These are phyloP conservation scores for Houttuynia cordata DNA, from an alignment of 164 flowering plant genomes.

Conservation along the genomic window DNA sequence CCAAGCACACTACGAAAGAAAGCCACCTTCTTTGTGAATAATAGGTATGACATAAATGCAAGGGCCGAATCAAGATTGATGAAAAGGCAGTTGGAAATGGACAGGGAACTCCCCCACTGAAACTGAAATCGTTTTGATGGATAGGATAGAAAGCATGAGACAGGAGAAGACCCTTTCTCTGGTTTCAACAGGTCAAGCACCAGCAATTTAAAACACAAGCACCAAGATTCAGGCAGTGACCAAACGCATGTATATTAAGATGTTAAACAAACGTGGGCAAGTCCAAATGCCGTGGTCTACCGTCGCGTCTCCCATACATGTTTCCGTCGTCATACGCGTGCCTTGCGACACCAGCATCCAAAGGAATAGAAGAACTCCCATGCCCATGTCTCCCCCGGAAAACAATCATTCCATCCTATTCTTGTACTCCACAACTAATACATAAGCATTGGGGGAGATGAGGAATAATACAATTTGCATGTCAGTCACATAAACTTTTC, in stretches of 20 bases:
- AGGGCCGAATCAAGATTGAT: not conserved
- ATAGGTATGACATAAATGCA: not conserved
- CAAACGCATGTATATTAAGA: not conserved
- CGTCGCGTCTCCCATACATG: not conserved
- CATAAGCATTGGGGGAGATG: not conserved
- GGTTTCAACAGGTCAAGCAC: not conserved
- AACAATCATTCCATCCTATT: not conserved
- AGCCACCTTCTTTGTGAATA: not conserved
- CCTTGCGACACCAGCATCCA: not conserved
- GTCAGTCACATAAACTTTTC: not conserved
- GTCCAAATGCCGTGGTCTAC: not conserved
- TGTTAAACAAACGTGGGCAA: not conserved
- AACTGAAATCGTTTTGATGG: not conserved
- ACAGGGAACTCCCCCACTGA: not conserved
- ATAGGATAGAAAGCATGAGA: not conserved
- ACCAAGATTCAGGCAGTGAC: not conserved
- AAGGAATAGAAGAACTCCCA: not conserved
- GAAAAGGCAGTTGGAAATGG: not conserved
- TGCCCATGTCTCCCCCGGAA: not conserved
- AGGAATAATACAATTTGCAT: not conserved
- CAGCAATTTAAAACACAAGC: no score
- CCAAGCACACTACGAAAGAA: not conserved
- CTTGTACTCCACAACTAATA: not conserved
- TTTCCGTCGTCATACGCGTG: not conserved
- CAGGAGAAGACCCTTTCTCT: not conserved